Conservation (phyloP, 257 asterid species). For the Osmanthus fragrans region DNA sequence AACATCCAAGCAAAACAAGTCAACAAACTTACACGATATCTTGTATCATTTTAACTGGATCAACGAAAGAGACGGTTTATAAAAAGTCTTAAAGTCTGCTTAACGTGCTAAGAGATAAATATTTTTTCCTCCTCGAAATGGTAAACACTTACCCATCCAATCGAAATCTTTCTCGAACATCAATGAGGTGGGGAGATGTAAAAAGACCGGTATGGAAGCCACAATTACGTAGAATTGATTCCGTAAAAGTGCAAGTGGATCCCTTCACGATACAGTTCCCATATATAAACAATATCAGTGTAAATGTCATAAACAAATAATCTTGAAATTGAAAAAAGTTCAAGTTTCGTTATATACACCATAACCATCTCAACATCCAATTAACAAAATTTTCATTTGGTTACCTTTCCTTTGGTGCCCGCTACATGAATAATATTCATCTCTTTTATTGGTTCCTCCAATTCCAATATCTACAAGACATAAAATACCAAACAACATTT, state of each 20-base stretch:
- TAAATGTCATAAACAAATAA: slow-evolving; percentile 4
- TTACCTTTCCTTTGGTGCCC: slow-evolving; percentile 98
- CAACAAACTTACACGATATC: not conserved
- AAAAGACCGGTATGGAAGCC: slow-evolving; percentile 95
- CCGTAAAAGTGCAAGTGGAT: slow-evolving; percentile 86
- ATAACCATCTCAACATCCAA: not conserved
- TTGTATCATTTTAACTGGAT: slow-evolving; percentile 12
- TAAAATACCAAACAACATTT: slow-evolving; percentile 13
- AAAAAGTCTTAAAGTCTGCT: slow-evolving; percentile 10
- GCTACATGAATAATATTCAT: slow-evolving; percentile 97
- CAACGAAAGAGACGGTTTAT: not conserved
- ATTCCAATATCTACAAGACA: slow-evolving; percentile 64
- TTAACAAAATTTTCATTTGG: not conserved
- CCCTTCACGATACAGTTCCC: slow-evolving; percentile 57
- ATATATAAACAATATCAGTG: slow-evolving; percentile 24
- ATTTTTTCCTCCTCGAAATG: slow-evolving; percentile 12
- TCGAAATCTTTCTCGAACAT: slow-evolving; percentile 91
- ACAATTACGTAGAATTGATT: slow-evolving; percentile 86
- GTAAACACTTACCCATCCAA: slow-evolving; percentile 73
- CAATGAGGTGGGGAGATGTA: slow-evolving; percentile 98
- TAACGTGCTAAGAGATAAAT: slow-evolving; percentile 5
- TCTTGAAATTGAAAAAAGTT: not conserved
- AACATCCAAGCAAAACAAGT: slow-evolving; percentile 24
- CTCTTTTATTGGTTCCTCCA: slow-evolving; percentile 80
- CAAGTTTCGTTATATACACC: not conserved